Base-by-base conservation (phyloP, 768 basidiomycete species). In the Rhizopogon vulgaris region DNA sequence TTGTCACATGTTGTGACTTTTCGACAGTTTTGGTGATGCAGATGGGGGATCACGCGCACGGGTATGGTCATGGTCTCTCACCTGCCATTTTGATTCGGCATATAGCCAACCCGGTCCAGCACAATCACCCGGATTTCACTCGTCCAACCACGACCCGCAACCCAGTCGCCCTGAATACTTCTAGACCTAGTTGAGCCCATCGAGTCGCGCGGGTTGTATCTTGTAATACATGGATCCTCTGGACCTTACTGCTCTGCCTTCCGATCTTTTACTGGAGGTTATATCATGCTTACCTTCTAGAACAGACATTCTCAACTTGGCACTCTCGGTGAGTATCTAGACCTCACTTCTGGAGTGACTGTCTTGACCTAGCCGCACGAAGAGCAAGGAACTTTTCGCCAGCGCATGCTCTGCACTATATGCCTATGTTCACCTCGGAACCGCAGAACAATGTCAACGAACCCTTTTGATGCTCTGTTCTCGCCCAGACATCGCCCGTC, bases 1-100 rank as follows among this genome's bases (percentile, higher is more conserved):
- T 28, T 28, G 27, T 28, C 27, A 28, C 27, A 96, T 63, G 75
- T 99, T 68, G 95, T 97, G 68, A 97, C 95, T 58, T n/a, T n/a
- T n/a, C n/a, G n/a, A n/a, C n/a, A n/a, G n/a, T n/a, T n/a, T n/a
- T n/a, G n/a, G n/a, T n/a, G n/a, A n/a, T n/a, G n/a, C 22, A 22
- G 22, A 22, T 22, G 22, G 22, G 22, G 22, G 22, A 22, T 22
- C 22, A 22, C 22, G 22, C 22, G 22, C 22, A 22, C 22, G 22
- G 3, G 22, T 22, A 22, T 22, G 22, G 22, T 22, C 22, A 22
- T 22, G 22, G 22, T 22, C 22, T 22, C 22, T 22, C 22, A 22
- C 22, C 22, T 22, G 22, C 22, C 22, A 22, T 22, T 22, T 22
- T 22, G 2, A 22, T 22, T 22, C 22, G 22, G 22, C 22, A 22